Evolutionary conservation across 495 filamentous ascomycete genomes (phyloP), one percentile per base, ranked within the genome.

Genomic region (Penicillium macrosclerotiorum): DNA sequence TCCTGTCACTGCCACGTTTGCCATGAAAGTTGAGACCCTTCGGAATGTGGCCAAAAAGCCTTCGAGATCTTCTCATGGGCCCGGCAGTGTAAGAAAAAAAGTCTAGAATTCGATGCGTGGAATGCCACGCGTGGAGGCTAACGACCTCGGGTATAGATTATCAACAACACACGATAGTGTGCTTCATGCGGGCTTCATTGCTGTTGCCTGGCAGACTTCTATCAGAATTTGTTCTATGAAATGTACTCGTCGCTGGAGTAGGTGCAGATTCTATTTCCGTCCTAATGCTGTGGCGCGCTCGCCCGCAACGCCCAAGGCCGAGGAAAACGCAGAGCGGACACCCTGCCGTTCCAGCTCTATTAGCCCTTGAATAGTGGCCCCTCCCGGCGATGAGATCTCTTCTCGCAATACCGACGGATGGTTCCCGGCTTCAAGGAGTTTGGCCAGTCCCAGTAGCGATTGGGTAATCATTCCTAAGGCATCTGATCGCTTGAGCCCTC

Each of bases 1-100:
- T n/a, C n/a, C n/a, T n/a, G n/a, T n/a, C n/a, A 37, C 5, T 22
- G 34, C 34, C 34, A 37, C 18, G 34, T 37, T 37, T 16, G 34
- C 34, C 34, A 37, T 11, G 34, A 37, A 37, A 37, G 17, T 6
- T 19, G 16, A 37, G 34, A n/a, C n/a, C n/a, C n/a, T n/a, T n/a
- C n/a, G n/a, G 34, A 37, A 37, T 37, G 34, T 37, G 4, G 5
- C 19, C 34, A 4, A 1, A 37, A 11, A 14, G n/a, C n/a, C 32
- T n/a, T n/a, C n/a, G n/a, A n/a, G n/a, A n/a, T n/a, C n/a, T n/a
- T n/a, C n/a, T n/a, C n/a, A n/a, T n/a, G n/a, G n/a, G n/a, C n/a
- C n/a, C n/a, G n/a, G n/a, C n/a, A n/a, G n/a, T n/a, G n/a, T 37
- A 19, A 11, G 13, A 7, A 37, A 19, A 37, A 37, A 19, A 18